Evolutionary conservation across 2,329 filamentous ascomycete species (phyloP).

Genomic region (Grosmannia huntii): DNA sequence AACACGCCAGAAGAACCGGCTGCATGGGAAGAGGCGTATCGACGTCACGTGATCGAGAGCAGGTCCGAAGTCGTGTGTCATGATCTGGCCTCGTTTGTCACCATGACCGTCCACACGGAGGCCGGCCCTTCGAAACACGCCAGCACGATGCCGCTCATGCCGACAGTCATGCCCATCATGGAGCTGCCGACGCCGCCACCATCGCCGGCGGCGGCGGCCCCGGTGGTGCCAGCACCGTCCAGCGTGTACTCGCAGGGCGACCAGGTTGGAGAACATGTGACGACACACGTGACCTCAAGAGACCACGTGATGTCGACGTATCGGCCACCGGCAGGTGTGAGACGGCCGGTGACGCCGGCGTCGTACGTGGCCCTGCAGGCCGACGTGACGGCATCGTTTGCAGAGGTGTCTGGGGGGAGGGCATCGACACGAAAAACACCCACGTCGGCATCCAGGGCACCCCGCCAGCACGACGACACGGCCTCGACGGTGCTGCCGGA

Average conservation of each 20-base stretch:
- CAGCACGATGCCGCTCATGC: not conserved
- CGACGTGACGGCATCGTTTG: not conserved
- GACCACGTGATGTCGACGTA: not conserved
- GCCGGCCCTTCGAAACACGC: not conserved
- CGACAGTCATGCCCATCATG: not conserved
- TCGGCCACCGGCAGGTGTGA: not conserved
- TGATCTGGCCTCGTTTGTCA: not conserved
- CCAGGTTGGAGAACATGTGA: not conserved
- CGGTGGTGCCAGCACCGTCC: not conserved
- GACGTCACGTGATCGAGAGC: constrained; percentile 5
- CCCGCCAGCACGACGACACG: not conserved
- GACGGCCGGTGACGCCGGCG: not conserved
- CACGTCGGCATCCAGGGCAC: not conserved
- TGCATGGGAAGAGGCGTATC: constrained; percentile 6
- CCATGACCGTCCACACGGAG: constrained; percentile 3
- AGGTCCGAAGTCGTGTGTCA: not conserved
- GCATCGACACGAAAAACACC: not conserved
- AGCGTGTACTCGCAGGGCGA: constrained; percentile 2
- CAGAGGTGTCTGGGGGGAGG: too few species aligned
- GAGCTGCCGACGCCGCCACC: not conserved
- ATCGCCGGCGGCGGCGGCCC: not conserved
- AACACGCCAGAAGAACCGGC: not conserved
- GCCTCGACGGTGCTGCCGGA: constrained; percentile 6
- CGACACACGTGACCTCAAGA: not conserved
- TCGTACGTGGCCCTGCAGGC: constrained; percentile 7